Base-by-base conservation (phyloP, 352 stramenopile species). In the Thalassiosira hispida region DNA sequence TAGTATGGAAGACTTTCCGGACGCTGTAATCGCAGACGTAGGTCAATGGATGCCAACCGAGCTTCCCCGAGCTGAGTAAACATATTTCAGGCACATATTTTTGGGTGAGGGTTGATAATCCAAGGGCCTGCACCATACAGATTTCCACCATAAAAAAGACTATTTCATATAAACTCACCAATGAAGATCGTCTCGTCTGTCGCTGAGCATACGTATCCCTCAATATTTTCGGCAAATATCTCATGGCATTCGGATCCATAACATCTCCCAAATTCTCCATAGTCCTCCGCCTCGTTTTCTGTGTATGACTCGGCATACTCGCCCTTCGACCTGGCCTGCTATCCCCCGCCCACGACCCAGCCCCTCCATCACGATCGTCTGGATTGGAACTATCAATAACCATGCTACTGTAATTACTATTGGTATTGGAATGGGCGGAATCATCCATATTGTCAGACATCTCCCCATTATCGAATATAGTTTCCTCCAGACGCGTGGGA, bases 171-270 rank as follows among this genome's bases (percentile, higher is more conserved):
- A 35, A 49, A 77, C 46, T 70, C 27, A 71, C 33, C 20, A 67
- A 29, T 33, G 53, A 67, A 38, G 11, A 1, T 23, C 40, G 27
- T n/a, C 75, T 52, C 11, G 1, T 38, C 55, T 75, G 60, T 33
- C 76, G 42, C 51, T 84, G 76, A 12, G 78, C 78, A 60, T 86
- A 86, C 33, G 60, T 75, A 67, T 86, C 73, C 29, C 78, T 72
- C 57, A 86, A 61, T 42, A 86, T 86, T 52, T 83, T 81, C 8
- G 78, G 78, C 55, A 86, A 64, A 68, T 86, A 86, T 18, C 73
- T 71, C 53, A 79, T 66, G 31, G 77, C 77, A 57, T 79, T 81
- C 22, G 52, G 66, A 63, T 78, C 65, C 72, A 82, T 82, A 31
- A 79, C 35, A 18, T 78, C 61, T 23, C 31, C 62, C 46, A 35